Base-by-base conservation (phyloP, 1,284 basidiomycete genomes). In the Trichosporon sp. region DNA sequence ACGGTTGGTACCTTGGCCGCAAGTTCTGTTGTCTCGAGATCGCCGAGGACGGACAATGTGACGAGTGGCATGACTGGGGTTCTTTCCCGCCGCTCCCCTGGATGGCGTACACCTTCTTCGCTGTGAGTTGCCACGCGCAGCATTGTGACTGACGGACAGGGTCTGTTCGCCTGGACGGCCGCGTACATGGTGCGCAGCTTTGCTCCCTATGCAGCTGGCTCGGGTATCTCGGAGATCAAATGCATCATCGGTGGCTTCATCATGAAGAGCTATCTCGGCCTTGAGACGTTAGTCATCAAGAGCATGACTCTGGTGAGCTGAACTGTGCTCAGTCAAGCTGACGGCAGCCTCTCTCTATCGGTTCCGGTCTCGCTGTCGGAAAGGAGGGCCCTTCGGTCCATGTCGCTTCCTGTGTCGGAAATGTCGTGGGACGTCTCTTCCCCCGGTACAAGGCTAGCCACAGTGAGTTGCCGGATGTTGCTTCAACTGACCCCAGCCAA, bases 311-410 rank as follows among this genome's bases (percentile, higher is more conserved):
- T 98, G 76, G 94, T 96, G 74, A 78, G 91, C 74, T 26, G 14
- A 1, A 19, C 35, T 3, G 46, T 12, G 16, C 51, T 35, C 0
- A 12, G 10, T 71, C 37, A n/a, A 21, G 85, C 68, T 69, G 16
- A 67, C 37, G 8, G 14, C 75, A 97, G 95, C 96, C 96, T 32
- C 86, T 98, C 19, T 91, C 96, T n/a, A 98, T 99, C 77, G 97
- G 95, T 0, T 98, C 96, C 31, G 97, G 97, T 0, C 86, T 99
- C 59, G 96, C 95, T 7, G 94, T 99, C 32, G 97, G 97, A 12
- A 99, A 99, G 83, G 97, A 99, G 85, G 97, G 97, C 0, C 97
- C 97, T 0, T 97, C 95, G 0, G 97, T 99, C 0, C 97, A 99
- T 79, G 92, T 98, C 59, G 96, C 96, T 1, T 97, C 94, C 80